These are phyloP conservation scores for Amanita phalloides DNA, from an alignment of 768 basidiomycete species.

Conservation along the genomic window DNA sequence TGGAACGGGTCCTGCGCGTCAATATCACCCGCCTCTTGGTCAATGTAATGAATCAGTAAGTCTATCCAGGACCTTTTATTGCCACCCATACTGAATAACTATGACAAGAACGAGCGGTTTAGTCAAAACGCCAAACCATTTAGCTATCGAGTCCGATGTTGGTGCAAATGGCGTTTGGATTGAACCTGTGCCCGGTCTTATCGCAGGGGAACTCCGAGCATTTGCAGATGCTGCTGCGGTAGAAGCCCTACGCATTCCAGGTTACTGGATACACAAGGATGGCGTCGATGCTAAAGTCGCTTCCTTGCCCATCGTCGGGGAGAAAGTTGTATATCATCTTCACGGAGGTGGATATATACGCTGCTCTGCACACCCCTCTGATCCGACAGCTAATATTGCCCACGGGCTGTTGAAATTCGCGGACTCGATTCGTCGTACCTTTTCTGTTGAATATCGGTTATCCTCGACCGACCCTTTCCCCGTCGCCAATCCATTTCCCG, in stretches of 20 bases:
- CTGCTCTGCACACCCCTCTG: slow-evolving; percentile 45
- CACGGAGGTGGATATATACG: slow-evolving; percentile 54
- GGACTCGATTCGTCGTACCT: slow-evolving; percentile 31
- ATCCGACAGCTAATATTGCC: slow-evolving; percentile 32
- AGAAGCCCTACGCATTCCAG: slow-evolving; percentile 35
- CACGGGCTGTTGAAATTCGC: slow-evolving; percentile 36
- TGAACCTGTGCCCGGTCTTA: slow-evolving; percentile 28
- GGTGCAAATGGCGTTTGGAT: slow-evolving; percentile 42
- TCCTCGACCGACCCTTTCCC: slow-evolving; percentile 32
- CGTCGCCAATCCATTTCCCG: slow-evolving; percentile 34
- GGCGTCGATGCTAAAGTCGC: slow-evolving; percentile 23
- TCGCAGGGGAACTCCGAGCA: slow-evolving; percentile 30
- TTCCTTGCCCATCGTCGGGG: slow-evolving; percentile 30
- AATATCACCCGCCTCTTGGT: neutral
- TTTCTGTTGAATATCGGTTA: slow-evolving; percentile 66
- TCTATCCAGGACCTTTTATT: neutral
- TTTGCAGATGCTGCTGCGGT: slow-evolving; percentile 31
- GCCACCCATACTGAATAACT: neutral
- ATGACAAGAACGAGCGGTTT: neutral
- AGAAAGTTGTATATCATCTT: slow-evolving; percentile 46
- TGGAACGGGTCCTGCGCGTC: slow-evolving; percentile 18
- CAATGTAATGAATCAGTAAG: neutral
- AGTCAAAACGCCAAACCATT: slow-evolving; percentile 22
- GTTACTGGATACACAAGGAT: slow-evolving; percentile 45
- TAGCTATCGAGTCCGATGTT: slow-evolving; percentile 26